These are phyloP conservation scores for Chlamydomonas eustigma DNA, from an alignment of 139 green algal species.

Conservation along the genomic window DNA sequence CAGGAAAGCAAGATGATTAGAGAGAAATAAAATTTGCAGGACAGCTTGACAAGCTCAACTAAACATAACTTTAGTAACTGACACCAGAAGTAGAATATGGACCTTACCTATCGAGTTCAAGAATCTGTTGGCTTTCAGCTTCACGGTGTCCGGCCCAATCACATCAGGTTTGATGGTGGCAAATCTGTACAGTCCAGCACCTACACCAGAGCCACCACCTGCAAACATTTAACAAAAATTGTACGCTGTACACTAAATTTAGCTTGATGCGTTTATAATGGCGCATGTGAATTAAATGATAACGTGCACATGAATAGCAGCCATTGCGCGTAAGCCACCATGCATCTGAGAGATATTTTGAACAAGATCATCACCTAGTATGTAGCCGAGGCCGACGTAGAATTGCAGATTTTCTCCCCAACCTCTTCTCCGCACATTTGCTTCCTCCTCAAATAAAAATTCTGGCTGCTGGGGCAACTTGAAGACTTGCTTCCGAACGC, in stretches of 20 bases:
- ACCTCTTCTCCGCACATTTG: constrained; percentile 55
- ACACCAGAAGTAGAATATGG: not conserved
- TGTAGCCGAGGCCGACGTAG: constrained; percentile 83
- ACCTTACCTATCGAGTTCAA: constrained; percentile 8
- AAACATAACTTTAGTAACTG: not conserved
- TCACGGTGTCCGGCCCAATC: constrained; percentile 1
- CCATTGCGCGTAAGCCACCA: too few relatives aligned
- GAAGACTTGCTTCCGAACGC: constrained; percentile 43
- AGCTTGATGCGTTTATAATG: too few relatives aligned
- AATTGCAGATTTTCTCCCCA: constrained; percentile 89
- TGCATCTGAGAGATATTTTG: too few relatives aligned
- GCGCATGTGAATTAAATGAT: too few relatives aligned
- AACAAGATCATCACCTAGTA: too few relatives aligned
- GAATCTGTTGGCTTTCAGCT: constrained; percentile 12
- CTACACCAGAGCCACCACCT: constrained; percentile 10
- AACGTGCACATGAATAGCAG: too few relatives aligned
- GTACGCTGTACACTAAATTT: too few relatives aligned
- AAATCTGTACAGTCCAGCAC: not conserved
- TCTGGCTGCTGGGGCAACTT: constrained; percentile 68
- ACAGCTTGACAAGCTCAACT: not conserved
- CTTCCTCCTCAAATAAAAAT: constrained; percentile 88
- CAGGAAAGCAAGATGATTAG: not conserved
- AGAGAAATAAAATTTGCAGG: not conserved
- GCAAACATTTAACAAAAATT: too few relatives aligned
- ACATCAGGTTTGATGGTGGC: not conserved